These are phyloP conservation scores for Areca catechu DNA, from an alignment of 176 grass and related monocot genomes.

Conservation along the genomic window DNA sequence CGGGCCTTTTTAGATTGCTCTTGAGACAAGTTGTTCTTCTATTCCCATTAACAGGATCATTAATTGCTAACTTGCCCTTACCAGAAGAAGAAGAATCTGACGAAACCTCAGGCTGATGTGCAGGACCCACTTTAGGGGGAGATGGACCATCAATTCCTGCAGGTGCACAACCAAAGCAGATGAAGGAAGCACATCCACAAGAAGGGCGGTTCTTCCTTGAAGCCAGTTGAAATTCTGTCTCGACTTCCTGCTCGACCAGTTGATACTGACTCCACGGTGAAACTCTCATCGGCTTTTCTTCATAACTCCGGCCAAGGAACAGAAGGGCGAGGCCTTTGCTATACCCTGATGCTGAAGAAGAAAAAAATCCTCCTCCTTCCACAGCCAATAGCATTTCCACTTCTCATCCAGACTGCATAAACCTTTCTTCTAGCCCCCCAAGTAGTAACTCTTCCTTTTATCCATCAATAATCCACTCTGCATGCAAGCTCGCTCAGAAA, in stretches of 20 bases:
- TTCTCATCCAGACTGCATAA: conserved; percentile 57
- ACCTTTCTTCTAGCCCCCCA: conserved; percentile 20
- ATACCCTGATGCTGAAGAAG: conserved; percentile 95
- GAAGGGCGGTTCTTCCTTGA: conserved; percentile 40
- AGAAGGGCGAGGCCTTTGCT: conserved; percentile 83
- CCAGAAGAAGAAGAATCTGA: conserved; percentile 23
- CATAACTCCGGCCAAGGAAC: conserved; percentile 65
- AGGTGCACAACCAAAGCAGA: conserved; percentile 60
- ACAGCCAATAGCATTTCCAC: conserved; percentile 92
- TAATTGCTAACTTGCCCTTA: conserved; percentile 23
- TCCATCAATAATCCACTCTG: no score
- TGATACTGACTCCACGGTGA: conserved; percentile 68
- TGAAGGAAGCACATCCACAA: conserved; percentile 54
- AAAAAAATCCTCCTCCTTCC: conserved; percentile 98
- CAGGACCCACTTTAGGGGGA: conserved; percentile 28
- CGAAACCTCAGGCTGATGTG: conserved; percentile 20
- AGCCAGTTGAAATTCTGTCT: conserved; percentile 44
- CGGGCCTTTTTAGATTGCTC: conserved; percentile 35
- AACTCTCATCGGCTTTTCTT: conserved; percentile 63
- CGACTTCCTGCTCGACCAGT: conserved; percentile 46
- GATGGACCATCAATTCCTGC: conserved; percentile 40
- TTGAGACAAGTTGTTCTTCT: conserved; percentile 71
- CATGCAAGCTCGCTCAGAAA: no score
- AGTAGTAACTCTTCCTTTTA: not conserved
- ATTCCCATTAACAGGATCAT: conserved; percentile 18